Evolutionary conservation across 352 stramenopile species (phyloP), one percentile per base, ranked within the genome.

Genomic region (Phytophthora litchii): DNA sequence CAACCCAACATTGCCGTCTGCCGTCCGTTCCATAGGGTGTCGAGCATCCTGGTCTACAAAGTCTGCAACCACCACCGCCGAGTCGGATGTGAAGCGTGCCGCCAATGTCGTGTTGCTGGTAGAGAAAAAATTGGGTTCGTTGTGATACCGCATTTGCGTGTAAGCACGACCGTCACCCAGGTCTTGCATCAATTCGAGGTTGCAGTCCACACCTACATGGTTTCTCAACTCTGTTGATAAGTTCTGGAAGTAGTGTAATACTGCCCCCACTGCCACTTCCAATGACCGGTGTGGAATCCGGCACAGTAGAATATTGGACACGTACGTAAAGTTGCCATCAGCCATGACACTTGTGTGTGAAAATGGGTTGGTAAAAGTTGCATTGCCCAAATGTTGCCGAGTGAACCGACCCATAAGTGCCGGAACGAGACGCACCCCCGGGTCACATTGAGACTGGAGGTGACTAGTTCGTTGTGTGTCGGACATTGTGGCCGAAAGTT

Each of bases 311-410:
- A 87, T 63, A 50, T 76, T 89, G 14, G 74, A 80, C 45, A 80
- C 55, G 58, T 72, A 86, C 17, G 79, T 87, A 48, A 64, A 67
- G 19, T 63, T 59, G 2, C 64, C 63, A 20, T 83, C 76, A 16
- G 70, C 75, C 48, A 84, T 87, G 65, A 89, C 68, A 47, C 75
- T 86, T 41, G 72, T 80, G 64, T 89, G 76, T 14, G 74, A 78
- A 25, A 83, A 86, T 13, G 78, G 75, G 42, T 66, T 76, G 37
- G 47, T 52, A n/a, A 60, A 45, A 0, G 60, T 68, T 27, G 61
- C 59, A n/a, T 61, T 60, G 32, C 54, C n/a, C 47, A 69, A 36
- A 65, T 78, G 68, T 32, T 65, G 54, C 25, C 49, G 31, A 7
- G 73, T 53, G 44, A 89, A 87, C 3, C 65, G 70, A 21, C 65